Evolutionary conservation across 805 yeast species (phyloP), one percentile per base, ranked within the genome.

Genomic region (Sugiyamaella boreocaroliniensis): DNA sequence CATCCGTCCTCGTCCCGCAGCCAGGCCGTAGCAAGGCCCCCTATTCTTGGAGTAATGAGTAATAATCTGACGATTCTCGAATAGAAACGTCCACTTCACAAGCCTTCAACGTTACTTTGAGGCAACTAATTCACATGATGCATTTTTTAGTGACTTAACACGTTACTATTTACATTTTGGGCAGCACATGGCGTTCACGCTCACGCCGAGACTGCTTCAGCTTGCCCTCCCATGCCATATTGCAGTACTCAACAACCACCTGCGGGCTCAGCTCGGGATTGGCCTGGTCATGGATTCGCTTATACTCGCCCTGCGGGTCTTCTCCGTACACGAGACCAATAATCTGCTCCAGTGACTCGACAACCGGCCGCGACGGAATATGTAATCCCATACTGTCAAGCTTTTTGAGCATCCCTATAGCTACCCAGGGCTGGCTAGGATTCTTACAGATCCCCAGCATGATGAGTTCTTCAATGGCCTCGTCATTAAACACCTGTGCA

Each of bases 201-300:
- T 9, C 10, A 10, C 37, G 37, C 37, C 37, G 37, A 4, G 37
- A 9, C 5, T 32, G 37, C 37, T 32, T 32, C 37, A 32, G 8
- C 18, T 15, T 19, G 14, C 29, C 42, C 19, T 45, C 32, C 48
- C 48, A 45, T n/a, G 48, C 48, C 41, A 45, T n/a, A 45, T 45
- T 45, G 34, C 48, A 45, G 41, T 32, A 45, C n/a, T 45, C 48
- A n/a, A 45, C 32, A 45, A 45, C 16, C 14, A 10, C 16, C 22
- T 45, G 40, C 15, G 32, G 11, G 2, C 26, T 15, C 16, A 26
- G 18, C 9, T 29, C 32, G 14, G 48, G 48, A 32, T 45, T 32
- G 4, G 22, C 15, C 29, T 45, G 48, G n/a, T 45, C 20, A 10
- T 22, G 6, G 26, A 45, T 20, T 8, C 48, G 19, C 29, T 45